Base-by-base conservation (phyloP, 768 basidiomycete species). In the Lentinula sp. region DNA sequence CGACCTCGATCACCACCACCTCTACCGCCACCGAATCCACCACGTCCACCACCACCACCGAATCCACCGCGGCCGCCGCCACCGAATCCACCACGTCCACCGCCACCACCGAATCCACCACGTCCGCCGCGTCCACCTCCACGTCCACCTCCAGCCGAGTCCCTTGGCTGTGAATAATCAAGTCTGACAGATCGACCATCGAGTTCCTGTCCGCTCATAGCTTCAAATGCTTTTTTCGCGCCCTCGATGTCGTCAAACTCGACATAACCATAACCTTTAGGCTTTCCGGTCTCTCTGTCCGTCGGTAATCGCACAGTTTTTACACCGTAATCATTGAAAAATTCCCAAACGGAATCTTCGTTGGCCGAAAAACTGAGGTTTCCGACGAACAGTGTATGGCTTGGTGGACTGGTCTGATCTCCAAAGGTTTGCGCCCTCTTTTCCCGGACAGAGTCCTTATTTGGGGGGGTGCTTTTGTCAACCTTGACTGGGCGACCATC, bases 261-360 rank as follows among this genome's bases (percentile, higher is more conserved):
- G 69, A 99, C 91, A 74, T 98, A 98, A 20, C 87, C 97, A 74
- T 96, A 98, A 68, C 97, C 97, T 74, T 98, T 98, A 50, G 92
- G 87, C 63, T 80, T 82, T 33, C 94, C 95, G 6, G 90, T 83
- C 54, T 99, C 97, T 65, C 92, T 81, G 73, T 98, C 95, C 42
- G 95, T 97, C 35, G 95, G 94, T 54, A 99, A 77, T 60, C 95
- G 85, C 43, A 98, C 92, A 68, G 79, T 88, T 77, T 91, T 90
- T 63, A 97, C 84, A 61, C 93, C 93, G 71, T 87, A 88, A 70
- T 94, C 93, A 64, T 85, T 87, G 74, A 98, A 99, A 66, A 86
- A 81, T 72, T 90, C 85, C 93, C 94, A 98, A 37, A 98, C 78
- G 13, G 79, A 74, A 70, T 98, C 94, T 75, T 98, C 94, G 59